Evolutionary conservation across 192 early-diverging fungal genomes (phyloP).

Genomic region (Lobosporangium transversale): DNA sequence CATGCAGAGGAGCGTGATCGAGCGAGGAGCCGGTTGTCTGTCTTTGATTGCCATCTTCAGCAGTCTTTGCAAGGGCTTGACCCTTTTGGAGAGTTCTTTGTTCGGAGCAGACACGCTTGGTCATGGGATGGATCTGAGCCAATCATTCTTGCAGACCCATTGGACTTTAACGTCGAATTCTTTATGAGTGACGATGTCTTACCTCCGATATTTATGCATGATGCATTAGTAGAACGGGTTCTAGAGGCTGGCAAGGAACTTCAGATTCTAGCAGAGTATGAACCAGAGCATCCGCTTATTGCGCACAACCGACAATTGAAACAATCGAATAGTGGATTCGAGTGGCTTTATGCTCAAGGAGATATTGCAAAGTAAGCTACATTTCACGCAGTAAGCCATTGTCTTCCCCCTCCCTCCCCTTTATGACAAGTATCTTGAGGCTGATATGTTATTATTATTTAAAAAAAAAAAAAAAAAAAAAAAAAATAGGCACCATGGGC

Average conservation of each 20-base stretch:
- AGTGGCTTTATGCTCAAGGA: constrained; percentile 22
- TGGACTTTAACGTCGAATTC: constrained; percentile 19
- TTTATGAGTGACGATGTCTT: constrained; percentile 1
- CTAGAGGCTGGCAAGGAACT: constrained; percentile 57
- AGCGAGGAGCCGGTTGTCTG: constrained; percentile 7
- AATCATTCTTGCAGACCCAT: constrained; percentile 29
- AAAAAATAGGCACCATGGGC: background rate
- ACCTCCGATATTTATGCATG: constrained; percentile 40
- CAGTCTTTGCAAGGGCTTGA: constrained; percentile 41
- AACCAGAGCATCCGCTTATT: constrained; percentile 42
- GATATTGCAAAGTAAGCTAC: constrained; percentile 25
- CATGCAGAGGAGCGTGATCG: no score
- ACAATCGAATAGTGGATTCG: constrained; percentile 6
- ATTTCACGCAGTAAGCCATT: no score
- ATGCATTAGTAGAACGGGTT: constrained; percentile 29
- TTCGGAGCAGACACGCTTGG: constrained; percentile 30
- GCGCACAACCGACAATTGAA: constrained; percentile 12
- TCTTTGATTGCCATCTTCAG: constrained; percentile 36
- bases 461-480: no score
- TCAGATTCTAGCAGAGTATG: constrained; percentile 43
- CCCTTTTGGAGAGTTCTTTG: constrained; percentile 55
- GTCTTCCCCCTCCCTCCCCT: no score
- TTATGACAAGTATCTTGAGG: constrained; percentile 17
- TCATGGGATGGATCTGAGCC: constrained; percentile 26
- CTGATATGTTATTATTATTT: no score